Percentiles rank a stretch among this genome's conserved stretches.
These are phyloP conservation scores for Phaeodactylum tricornutum DNA, from an alignment of 108 stramenopile species.

Conservation along the genomic window DNA sequence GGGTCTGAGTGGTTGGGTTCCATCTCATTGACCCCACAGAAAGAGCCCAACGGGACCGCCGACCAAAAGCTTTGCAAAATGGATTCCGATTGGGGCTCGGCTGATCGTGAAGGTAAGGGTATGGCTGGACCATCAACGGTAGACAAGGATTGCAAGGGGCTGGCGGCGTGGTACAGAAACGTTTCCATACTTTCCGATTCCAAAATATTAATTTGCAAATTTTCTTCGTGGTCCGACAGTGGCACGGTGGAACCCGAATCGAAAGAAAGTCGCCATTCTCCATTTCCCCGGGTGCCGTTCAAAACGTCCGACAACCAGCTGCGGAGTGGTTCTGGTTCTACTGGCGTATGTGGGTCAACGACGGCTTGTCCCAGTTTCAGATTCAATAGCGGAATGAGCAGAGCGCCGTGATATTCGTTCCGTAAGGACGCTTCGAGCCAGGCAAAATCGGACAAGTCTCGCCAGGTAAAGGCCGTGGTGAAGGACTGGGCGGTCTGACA, in stretches of 20 bases:
- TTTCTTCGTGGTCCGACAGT: background rate
- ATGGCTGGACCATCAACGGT: no score
- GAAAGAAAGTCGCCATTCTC: constrained; percentile 20
- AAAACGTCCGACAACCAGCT: constrained; percentile 72
- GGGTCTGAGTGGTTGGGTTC: no score
- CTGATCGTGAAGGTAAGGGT: background rate
- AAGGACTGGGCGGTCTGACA: constrained; percentile 13
- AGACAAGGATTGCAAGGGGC: background rate
- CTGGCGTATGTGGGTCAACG: constrained; percentile 9
- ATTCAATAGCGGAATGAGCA: constrained; percentile 48
- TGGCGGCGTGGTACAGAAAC: constrained; percentile 42
- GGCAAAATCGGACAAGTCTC: constrained; percentile 60
- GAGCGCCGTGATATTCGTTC: constrained; percentile 56
- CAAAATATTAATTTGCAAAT: background rate
- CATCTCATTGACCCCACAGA: no score
- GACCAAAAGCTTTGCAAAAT: no score
- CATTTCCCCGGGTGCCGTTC: constrained; percentile 72
- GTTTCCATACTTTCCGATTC: constrained; percentile 69
- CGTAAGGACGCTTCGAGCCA: constrained; percentile 69
- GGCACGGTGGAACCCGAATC: background rate
- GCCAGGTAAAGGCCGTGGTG: constrained; percentile 31
- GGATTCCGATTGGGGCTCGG: background rate
- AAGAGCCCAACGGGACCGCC: no score
- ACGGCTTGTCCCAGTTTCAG: constrained; percentile 37
- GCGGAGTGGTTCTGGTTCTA: constrained; percentile 36